These are phyloP conservation scores for Micractinium conductrix DNA, from an alignment of 139 green algal genomes.

Conservation along the genomic window DNA sequence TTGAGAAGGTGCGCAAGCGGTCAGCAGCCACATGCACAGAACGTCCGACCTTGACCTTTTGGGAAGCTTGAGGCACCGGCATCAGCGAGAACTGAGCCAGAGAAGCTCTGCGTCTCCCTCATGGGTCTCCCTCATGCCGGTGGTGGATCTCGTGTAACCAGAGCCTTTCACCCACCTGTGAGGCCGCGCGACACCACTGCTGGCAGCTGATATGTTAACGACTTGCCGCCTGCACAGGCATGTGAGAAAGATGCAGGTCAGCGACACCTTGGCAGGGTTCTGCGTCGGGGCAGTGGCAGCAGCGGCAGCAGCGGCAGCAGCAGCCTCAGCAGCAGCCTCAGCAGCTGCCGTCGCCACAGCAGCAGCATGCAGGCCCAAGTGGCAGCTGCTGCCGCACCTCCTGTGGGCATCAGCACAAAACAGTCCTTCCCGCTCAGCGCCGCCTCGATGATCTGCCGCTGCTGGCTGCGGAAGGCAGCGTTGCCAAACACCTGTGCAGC, in stretches of 20 bases:
- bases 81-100: no score
- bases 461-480: constrained; percentile 62
- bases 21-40: background rate
- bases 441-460: constrained; percentile 74
- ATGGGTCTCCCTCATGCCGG: no score
- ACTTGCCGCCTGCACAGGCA: constrained; percentile 90
- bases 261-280: no score
- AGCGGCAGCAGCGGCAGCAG: constrained; percentile 62
- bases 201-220: constrained; percentile 86
- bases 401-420: constrained; percentile 97
- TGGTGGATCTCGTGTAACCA: no score
- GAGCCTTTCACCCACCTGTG: background rate
- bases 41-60: no score
- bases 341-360: background rate
- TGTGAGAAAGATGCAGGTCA: no score
- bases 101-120: no score
- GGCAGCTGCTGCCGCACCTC: constrained; percentile 75
- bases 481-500: constrained; percentile 61
- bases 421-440: constrained; percentile 72
- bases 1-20: constrained; percentile 49
- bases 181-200: constrained; percentile 2
- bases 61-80: no score
- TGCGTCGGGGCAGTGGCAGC: no score
- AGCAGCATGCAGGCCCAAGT: background rate
- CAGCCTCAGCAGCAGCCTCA: background rate